Conservation (phyloP, 2,329 filamentous ascomycete species). For the Clarireedia paspali region DNA sequence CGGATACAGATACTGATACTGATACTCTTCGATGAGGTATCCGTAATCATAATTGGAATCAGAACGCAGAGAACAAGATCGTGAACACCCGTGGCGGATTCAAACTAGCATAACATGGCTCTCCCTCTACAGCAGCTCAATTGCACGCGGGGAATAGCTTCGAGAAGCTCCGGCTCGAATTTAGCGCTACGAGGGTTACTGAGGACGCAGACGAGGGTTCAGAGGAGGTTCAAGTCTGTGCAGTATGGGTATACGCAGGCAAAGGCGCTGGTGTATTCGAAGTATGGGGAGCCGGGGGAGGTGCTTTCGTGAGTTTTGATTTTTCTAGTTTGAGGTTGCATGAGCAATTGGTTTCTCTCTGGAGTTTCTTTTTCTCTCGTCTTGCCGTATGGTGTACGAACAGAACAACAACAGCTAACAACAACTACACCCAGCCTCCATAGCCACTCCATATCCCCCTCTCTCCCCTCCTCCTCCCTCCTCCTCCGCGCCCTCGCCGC, state of each 20-base stretch:
- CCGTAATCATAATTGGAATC: too few relatives aligned
- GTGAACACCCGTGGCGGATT: too few relatives aligned
- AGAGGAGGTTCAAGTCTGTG: slow-evolving; percentile 41
- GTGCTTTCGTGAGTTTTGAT: slow-evolving; percentile 49
- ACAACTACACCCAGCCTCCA: slow-evolving; percentile 46
- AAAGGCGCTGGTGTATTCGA: slow-evolving; percentile 70
- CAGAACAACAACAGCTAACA: slow-evolving; percentile 7
- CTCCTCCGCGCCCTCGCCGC: slow-evolving; percentile 84
- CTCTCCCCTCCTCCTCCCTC: slow-evolving; percentile 56
- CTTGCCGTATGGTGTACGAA: too few relatives aligned
- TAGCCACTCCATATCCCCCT: slow-evolving; percentile 68
- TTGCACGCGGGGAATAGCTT: too few relatives aligned
- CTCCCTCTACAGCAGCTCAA: too few relatives aligned
- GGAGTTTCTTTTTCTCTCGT: neutral
- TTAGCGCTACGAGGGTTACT: too few relatives aligned
- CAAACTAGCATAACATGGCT: too few relatives aligned
- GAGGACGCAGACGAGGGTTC: slow-evolving; percentile 17
- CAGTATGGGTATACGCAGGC: slow-evolving; percentile 77
- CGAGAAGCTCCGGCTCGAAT: too few relatives aligned
- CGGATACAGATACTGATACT: too few relatives aligned
- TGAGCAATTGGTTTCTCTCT: neutral
- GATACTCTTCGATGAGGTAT: too few relatives aligned
- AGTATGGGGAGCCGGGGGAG: slow-evolving; percentile 67
- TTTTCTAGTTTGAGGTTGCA: neutral
- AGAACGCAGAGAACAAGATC: too few relatives aligned